Evolutionary conservation across 805 yeast genomes (phyloP), one percentile per base, ranked within the genome.

Genomic region (Lipomyces mesembrius): DNA sequence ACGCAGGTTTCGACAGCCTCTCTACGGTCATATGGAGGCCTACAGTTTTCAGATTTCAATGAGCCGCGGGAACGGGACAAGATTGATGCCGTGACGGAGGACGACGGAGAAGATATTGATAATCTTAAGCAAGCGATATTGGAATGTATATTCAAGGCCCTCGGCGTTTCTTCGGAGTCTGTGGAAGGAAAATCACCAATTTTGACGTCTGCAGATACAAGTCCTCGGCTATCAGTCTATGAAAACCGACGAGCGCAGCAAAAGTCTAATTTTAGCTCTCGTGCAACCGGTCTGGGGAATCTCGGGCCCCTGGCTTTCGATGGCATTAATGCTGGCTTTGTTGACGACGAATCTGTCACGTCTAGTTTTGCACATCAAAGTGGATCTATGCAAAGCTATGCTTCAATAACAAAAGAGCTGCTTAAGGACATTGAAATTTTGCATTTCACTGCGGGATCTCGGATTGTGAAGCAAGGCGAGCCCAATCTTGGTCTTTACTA

Each of bases 401-500:
- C 65, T 9, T 39, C 61, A n/a, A 59, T 67, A 61, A 73, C 64
- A 46, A 76, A 72, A 20, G 90, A 87, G 34, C 84, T 91, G 71
- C 83, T 91, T 0, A 83, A 85, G 51, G 81, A 80, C 7, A 76
- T 94, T 46, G 87, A 88, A 61, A 79, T 93, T 8, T 79, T 84
- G 66, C 83, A 79, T 69, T 81, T 82, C 66, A 79, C 83, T 12
- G 82, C 87, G 37, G 90, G 87, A 3, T 76, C 87, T 0, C 80
- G 81, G 0, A 72, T 94, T 1, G 85, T 90, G 11, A 83, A 86
- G 62, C 90, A 90, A 68, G 86, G 88, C 60, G 84, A 87, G 14
- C 82, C 83, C 59, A 86, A 88, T 58, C 85, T 88, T 1, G 99
- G 98, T 0, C 76, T 94, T 12, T 91, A 82, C 75, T 94, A 89